Base-by-base conservation (phyloP, 2,329 filamentous ascomycete species). In the Arthrinium phaeospermum region DNA sequence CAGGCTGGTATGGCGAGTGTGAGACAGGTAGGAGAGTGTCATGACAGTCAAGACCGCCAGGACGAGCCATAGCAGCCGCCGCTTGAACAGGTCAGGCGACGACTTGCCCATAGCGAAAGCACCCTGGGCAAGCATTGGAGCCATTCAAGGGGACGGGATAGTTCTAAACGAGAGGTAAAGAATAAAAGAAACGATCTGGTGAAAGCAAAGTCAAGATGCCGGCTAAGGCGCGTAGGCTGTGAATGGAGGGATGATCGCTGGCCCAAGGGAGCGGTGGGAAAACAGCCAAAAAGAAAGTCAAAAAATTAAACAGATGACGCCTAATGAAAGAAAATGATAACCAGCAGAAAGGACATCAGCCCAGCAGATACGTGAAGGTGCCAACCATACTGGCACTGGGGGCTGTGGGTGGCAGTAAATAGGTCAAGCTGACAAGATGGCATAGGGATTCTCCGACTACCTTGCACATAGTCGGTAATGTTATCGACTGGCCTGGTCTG, bases 81-180 rank as follows among this genome's bases (percentile, higher is more conserved):
- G 57, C 34, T n/a, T 41, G 57, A 64, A 64, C 30, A 64, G 12
- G 57, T 64, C 57, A n/a, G 57, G 57, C 19, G 57, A 64, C 5
- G 57, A 41, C 57, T 64, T 64, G 57, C 57, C 22, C 22, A 64
- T n/a, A 10, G 57, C 34, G 22, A 64, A 30, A 16, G 27, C 30
- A 8, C 57, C 57, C 22, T 64, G 30, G 57, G 34, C 22, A 41
- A 16, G 13, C 57, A 64, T 64, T 2, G 57, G 4, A 12, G 22
- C 19, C 6, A 41, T 41, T 3, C n/a, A 64, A 41, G 22, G 34
- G 16, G 4, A n/a, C 24, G 10, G 34, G 2, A 19, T 13, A n/a
- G n/a, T 22, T 13, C 37, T 4, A 30, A 64, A 41, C 12, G 57
- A 41, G 13, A 13, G 22, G n/a, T 8, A 41, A 30, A 4, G n/a